Percentiles rank a stretch among this genome's conserved stretches.
Evolutionary conservation across 73 alveolate genomes (phyloP).

Genomic region (Breviolum minutum): DNA sequence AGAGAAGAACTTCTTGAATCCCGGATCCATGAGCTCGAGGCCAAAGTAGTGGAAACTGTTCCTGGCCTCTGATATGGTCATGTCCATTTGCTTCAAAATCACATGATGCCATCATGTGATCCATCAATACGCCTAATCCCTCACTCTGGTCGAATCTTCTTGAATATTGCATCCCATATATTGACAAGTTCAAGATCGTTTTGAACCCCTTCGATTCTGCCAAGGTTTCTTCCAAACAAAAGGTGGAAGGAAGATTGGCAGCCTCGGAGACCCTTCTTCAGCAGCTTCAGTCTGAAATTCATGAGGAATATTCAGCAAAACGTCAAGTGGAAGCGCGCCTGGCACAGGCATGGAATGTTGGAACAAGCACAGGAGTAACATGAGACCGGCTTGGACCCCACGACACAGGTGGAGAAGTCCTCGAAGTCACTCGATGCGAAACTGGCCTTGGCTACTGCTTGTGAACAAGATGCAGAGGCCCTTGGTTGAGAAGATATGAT

Average conservation of each 20-base stretch:
- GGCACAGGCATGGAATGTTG: not conserved
- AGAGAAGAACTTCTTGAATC: constrained; percentile 18
- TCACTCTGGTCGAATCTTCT: no score
- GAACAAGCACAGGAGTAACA: not conserved
- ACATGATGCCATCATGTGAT: not conserved
- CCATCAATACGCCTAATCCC: no score
- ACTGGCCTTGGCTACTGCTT: constrained; percentile 17
- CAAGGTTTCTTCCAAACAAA: constrained; percentile 17
- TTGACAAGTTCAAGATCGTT: not conserved
- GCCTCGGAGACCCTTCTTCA: not conserved
- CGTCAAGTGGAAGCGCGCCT: constrained; percentile 2
- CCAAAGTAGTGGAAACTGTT: constrained; percentile 6
- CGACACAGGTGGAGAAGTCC: constrained; percentile 10
- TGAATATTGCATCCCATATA: no score
- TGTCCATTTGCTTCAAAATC: not conserved
- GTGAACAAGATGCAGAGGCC: constrained; percentile 40
- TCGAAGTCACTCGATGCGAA: constrained; percentile 31
- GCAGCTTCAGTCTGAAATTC: not conserved
- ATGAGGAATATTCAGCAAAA: not conserved
- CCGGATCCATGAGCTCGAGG: constrained; percentile 29
- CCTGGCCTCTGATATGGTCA: not conserved
- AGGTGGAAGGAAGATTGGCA: not conserved
- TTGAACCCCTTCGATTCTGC: not conserved
- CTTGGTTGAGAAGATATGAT: not conserved
- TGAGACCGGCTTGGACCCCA: not conserved